phyloP scores from a whole-genome alignment of 768 basidiomycete genomes.

The Kwoniella newhampshirensis region DNA sequence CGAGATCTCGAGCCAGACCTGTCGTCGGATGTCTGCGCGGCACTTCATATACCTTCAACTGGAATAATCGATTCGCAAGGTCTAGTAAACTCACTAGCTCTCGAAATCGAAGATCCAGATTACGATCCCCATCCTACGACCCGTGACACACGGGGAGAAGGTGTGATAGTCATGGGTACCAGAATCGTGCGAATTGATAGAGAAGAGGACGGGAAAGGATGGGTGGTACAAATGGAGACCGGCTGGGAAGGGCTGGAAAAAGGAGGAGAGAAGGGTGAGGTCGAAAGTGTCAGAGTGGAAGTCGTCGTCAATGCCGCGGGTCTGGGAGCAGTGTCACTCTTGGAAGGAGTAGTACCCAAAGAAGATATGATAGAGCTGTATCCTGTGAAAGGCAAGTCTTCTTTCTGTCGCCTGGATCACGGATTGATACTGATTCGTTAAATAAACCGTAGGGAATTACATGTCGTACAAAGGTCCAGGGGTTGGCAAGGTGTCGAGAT shows the following conservation, averaged over 20 bases:
- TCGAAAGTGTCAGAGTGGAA: conserved; percentile 68
- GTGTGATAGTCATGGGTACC: conserved; percentile 69
- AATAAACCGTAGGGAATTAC: conserved; percentile 67
- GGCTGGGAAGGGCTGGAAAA: conserved; percentile 53
- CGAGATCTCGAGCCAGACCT: conserved; percentile 78
- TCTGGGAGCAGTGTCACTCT: conserved; percentile 32
- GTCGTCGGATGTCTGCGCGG: conserved; percentile 66
- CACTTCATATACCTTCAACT: conserved; percentile 79
- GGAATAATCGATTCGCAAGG: conserved; percentile 88
- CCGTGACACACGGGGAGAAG: conserved; percentile 25
- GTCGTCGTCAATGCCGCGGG: conserved; percentile 72
- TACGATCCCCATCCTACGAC: conserved; percentile 14
- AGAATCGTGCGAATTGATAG: conserved; percentile 82
- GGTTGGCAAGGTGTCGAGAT: conserved; percentile 63
- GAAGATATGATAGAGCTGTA: conserved; percentile 27
- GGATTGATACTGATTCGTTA: no score
- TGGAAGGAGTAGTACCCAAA: conserved; percentile 36
- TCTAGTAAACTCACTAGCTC: conserved; percentile 78
- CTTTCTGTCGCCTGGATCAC: background rate
- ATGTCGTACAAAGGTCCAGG: conserved; percentile 83
- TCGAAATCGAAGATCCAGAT: conserved; percentile 71
- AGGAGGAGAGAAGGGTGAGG: conserved; percentile 51
- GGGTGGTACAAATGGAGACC: conserved; percentile 81
- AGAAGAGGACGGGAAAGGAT: conserved; percentile 60
- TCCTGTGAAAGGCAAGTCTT: conserved; percentile 42